Evolutionary conservation across 148 eudicot genomes (phyloP).

Genomic region (Gaultheria prostrata): DNA sequence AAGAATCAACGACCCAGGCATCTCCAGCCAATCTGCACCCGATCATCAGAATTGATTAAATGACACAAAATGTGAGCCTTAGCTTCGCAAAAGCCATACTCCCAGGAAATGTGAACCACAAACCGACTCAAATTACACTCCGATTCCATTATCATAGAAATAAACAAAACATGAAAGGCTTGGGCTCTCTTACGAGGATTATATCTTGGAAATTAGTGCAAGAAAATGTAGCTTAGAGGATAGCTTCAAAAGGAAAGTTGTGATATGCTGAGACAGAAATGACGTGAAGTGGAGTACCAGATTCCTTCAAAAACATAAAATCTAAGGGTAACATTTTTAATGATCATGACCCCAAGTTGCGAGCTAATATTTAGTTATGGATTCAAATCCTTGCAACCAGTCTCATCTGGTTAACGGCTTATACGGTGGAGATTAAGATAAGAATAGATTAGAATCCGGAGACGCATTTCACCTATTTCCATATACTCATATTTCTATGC

Average conservation of each 20-base stretch:
- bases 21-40: constrained; percentile 66
- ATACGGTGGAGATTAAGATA: neutral
- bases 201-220: neutral
- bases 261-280: neutral
- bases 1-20: constrained; percentile 74
- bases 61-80: neutral
- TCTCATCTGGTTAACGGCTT: neutral
- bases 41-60: neutral
- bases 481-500: neutral
- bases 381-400: neutral
- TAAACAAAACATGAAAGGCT: neutral
- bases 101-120: neutral
- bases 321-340: neutral
- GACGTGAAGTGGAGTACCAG: neutral
- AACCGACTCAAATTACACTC: neutral
- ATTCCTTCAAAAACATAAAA: neutral
- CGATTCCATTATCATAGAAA: neutral
- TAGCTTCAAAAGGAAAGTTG: neutral
- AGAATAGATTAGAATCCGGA: neutral
- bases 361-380: neutral
- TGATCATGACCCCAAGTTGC: neutral
- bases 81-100: no score
- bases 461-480: neutral
- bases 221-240: neutral
- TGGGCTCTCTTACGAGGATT: neutral